Evolutionary conservation across 1,139 yeast species (phyloP).

Genomic region (Tardiomyces digboiensis): DNA sequence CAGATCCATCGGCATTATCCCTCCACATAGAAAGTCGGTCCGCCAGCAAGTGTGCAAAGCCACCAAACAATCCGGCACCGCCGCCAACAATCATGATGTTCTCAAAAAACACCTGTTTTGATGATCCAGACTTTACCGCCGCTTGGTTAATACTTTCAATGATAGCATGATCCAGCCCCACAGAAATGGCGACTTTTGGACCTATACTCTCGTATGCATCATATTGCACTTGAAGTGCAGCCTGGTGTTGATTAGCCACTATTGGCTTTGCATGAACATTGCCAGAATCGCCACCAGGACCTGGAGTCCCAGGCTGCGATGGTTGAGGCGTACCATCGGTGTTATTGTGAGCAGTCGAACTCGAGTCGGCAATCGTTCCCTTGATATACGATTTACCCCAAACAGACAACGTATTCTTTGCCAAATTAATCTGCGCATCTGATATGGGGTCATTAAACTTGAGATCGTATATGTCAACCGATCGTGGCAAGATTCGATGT

Average conservation of each 20-base stretch:
- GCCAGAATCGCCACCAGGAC: constrained; percentile 8
- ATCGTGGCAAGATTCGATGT: constrained; percentile 36
- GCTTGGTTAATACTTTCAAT: constrained; percentile 79
- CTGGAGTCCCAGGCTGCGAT: constrained; percentile 10
- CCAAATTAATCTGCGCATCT: constrained; percentile 45
- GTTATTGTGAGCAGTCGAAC: constrained; percentile 5
- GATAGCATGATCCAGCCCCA: constrained; percentile 70
- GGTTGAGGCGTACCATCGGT: constrained; percentile 9
- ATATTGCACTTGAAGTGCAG: constrained; percentile 7
- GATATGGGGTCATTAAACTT: constrained; percentile 49
- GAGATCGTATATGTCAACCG: constrained; percentile 57
- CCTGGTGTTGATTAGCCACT: neutral
- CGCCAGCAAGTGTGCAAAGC: constrained; percentile 62
- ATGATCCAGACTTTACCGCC: constrained; percentile 10
- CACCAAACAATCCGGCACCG: constrained; percentile 65
- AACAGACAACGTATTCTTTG: constrained; percentile 18
- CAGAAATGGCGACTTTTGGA: constrained; percentile 18
- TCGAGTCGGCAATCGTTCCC: constrained; percentile 9
- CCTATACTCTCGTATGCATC: constrained; percentile 9
- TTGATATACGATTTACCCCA: constrained; percentile 18
- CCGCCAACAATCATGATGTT: constrained; percentile 88
- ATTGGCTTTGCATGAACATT: neutral
- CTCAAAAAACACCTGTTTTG: constrained; percentile 57
- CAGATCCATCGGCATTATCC: constrained; percentile 15
- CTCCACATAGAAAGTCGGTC: constrained; percentile 86